These are phyloP conservation scores for Metschnikowia shivogae DNA, from an alignment of 805 yeast genomes.

Conservation along the genomic window DNA sequence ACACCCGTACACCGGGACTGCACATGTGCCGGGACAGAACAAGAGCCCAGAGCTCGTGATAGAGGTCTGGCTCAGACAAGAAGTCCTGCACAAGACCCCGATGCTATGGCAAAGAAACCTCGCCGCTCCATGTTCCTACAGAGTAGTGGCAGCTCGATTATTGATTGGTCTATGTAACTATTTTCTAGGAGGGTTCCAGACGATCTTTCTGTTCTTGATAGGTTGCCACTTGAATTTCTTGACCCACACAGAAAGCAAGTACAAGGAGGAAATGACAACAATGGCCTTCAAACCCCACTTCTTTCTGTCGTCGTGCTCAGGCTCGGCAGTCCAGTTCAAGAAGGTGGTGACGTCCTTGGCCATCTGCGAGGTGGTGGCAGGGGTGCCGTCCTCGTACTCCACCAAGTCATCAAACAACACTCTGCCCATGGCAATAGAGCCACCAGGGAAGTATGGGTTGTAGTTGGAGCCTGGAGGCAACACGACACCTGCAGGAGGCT, in stretches of 20 bases:
- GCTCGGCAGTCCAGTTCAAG: constrained; percentile 98
- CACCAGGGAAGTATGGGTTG: constrained; percentile 99
- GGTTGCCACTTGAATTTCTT: constrained; percentile 98
- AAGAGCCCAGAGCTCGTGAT: no score
- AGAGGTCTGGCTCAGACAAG: no score
- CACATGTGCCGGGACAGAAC: no score
- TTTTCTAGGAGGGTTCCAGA: constrained; percentile 87
- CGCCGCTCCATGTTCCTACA: no score
- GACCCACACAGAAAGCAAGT: constrained; percentile 81
- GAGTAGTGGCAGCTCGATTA: not conserved
- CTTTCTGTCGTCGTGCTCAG: constrained; percentile 98
- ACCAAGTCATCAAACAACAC: constrained; percentile 95
- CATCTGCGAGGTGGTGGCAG: constrained; percentile 98
- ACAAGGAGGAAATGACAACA: constrained; percentile 71
- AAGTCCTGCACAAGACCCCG: no score
- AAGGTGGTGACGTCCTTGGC: constrained; percentile 96
- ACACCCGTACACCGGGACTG: no score
- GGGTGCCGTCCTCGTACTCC: constrained; percentile 98
- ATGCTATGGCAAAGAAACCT: no score
- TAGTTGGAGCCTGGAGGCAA: constrained; percentile 94
- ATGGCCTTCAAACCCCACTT: constrained; percentile 92
- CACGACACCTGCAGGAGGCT: constrained; percentile 94
- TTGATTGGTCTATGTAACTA: constrained; percentile 6
- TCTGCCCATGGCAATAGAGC: constrained; percentile 98
- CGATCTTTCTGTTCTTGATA: constrained; percentile 90